phyloP scores from a whole-genome alignment of 2,329 filamentous ascomycete species.

The Aspergillus sp. region DNA sequence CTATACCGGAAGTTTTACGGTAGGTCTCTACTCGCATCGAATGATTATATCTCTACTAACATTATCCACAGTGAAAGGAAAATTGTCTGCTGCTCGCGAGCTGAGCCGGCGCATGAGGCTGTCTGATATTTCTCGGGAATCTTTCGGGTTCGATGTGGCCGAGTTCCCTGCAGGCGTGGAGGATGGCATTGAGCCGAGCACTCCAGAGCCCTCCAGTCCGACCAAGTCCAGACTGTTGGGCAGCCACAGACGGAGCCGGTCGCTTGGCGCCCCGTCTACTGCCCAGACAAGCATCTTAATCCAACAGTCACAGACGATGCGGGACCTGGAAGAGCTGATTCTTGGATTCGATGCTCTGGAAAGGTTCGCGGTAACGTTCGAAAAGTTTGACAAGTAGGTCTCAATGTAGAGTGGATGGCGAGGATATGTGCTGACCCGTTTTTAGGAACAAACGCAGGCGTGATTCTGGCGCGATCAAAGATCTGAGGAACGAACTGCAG shows the following conservation, averaged over 20 bases:
- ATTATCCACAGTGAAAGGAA: conserved; percentile 25
- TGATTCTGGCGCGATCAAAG: conserved; percentile 40
- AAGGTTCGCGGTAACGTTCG: conserved; percentile 59
- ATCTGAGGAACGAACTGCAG: conserved; percentile 57
- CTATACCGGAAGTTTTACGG: conserved; percentile 83
- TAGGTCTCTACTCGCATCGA: conserved; percentile 44
- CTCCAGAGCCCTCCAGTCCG: conserved; percentile 31
- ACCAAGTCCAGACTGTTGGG: conserved; percentile 28
- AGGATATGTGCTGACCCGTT: conserved; percentile 13
- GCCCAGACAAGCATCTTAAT: conserved; percentile 24
- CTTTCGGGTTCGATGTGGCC: conserved; percentile 39
- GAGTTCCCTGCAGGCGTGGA: conserved; percentile 22
- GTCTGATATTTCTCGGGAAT: conserved; percentile 44
- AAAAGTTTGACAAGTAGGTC: conserved; percentile 43
- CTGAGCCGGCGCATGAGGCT: conserved; percentile 53
- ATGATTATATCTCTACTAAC: conserved; percentile 6
- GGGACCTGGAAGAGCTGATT: conserved; percentile 68
- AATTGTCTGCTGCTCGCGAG: conserved; percentile 55
- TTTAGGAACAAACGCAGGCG: conserved; percentile 30
- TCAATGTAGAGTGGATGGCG: background rate
- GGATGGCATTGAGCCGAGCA: conserved; percentile 22
- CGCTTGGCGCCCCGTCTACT: conserved; percentile 25
- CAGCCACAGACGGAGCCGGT: conserved; percentile 29
- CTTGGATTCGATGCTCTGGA: conserved; percentile 67
- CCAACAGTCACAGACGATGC: conserved; percentile 60